Evolutionary conservation across 805 yeast species (phyloP).

Genomic region (Starmerella scarabaei): DNA sequence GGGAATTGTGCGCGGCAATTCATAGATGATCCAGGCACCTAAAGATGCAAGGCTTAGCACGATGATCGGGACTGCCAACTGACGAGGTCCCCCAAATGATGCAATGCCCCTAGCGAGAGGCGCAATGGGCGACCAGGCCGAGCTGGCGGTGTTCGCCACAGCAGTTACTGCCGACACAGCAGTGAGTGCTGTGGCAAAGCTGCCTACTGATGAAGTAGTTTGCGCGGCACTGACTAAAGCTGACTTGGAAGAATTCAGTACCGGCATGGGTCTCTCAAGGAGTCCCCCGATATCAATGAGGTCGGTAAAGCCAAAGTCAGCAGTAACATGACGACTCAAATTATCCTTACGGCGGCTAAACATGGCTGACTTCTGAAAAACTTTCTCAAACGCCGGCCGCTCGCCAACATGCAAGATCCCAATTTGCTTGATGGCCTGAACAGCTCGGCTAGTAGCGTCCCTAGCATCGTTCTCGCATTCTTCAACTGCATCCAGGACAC

Average conservation of each 20-base stretch:
- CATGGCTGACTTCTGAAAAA: constrained; percentile 57
- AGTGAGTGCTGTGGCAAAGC: constrained; percentile 17
- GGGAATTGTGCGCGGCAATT: constrained; percentile 82
- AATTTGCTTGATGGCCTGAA: constrained; percentile 44
- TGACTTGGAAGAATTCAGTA: constrained; percentile 14
- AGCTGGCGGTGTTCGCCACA: constrained; percentile 19
- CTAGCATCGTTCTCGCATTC: constrained; percentile 61
- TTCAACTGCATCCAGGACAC: constrained; percentile 50
- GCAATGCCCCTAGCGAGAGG: constrained; percentile 41
- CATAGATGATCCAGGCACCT: constrained; percentile 52
- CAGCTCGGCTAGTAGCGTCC: constrained; percentile 42
- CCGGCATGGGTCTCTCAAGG: constrained; percentile 21
- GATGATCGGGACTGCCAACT: constrained; percentile 42
- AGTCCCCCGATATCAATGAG: constrained; percentile 59
- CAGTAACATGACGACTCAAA: constrained; percentile 43
- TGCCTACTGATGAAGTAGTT: constrained; percentile 10
- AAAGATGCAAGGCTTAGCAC: constrained; percentile 41
- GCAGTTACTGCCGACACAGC: constrained; percentile 17
- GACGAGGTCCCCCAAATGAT: constrained; percentile 35
- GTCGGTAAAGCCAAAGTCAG: constrained; percentile 53
- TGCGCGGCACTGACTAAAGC: constrained; percentile 13
- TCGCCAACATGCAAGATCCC: constrained; percentile 58
- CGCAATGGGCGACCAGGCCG: background rate
- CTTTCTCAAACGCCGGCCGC: constrained; percentile 36
- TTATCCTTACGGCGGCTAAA: constrained; percentile 61